Base-by-base conservation (phyloP, 768 basidiomycete species). In the Tremella fuciformis region DNA sequence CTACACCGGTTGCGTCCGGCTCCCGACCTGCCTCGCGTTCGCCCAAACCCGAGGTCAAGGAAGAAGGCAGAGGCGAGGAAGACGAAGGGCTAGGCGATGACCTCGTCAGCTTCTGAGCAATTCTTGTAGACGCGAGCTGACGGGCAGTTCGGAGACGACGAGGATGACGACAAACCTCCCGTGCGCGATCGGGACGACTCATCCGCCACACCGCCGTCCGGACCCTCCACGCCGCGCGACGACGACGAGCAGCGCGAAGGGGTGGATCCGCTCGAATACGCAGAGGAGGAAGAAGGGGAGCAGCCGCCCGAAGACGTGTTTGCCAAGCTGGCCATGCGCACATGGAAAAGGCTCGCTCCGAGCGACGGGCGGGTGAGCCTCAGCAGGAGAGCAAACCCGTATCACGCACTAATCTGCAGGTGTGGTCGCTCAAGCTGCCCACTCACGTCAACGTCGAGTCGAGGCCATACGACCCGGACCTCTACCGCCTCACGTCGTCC, bases 401-500 rank as follows among this genome's bases (percentile, higher is more conserved):
- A 2, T 7, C 3, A 26, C 44, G 13, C 22, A 15, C 51, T 58
- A 29, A 54, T 25, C 19, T 11, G n/a, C 51, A 91, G 90, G 85
- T 86, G 65, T 97, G 92, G 92, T 87, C 91, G 53, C 84, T 94
- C 55, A 85, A 89, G 41, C 84, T 96, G 75, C 96, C 94, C n/a
- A 89, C 89, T 72, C 96, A 89, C 72, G 86, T 99, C 57, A 86
- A 87, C 70, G 82, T 96, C 52, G 89, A 93, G 68, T 83, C 89
- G 1, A 87, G 88, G 62, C 90, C 94, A 0, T 99, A 70, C 56
- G 66, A 76, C 25, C 71, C 70, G 1, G 64, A 68, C 24, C 48
- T 89, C 71, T 89, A 93, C 71, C 84, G 86, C 13, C 86, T 91
- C 56, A 52, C 51, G 9, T 87, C 86, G 0, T 34, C 29, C 29